phyloP scores from a whole-genome alignment of 768 basidiomycete species.

The Trametes meyenii region DNA sequence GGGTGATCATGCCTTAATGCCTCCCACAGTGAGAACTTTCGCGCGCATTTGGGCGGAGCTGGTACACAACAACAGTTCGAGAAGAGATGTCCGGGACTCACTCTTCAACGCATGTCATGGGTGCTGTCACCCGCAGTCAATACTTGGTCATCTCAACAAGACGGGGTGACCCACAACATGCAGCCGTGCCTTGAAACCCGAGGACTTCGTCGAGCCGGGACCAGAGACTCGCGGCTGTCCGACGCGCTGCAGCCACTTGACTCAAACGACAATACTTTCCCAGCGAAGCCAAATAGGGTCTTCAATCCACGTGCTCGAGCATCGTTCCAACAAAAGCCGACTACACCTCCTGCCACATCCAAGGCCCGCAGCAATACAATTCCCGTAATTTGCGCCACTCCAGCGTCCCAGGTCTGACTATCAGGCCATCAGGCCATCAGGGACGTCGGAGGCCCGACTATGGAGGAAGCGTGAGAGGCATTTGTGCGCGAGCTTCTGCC shows the following conservation, averaged over 20 bases:
- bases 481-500: not conserved
- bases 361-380: slow-evolving; percentile 18
- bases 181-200: not conserved
- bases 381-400: slow-evolving; percentile 3
- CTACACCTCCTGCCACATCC: not conserved
- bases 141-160: not conserved
- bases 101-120: slow-evolving; percentile 14
- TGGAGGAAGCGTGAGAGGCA: slow-evolving; percentile 12
- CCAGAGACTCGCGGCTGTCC: too few relatives aligned
- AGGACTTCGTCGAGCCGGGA: not conserved
- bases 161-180: not conserved
- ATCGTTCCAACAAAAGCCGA: not conserved
- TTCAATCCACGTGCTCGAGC: slow-evolving; percentile 16
- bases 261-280: not conserved
- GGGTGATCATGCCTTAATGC: not conserved
- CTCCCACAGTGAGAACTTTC: slow-evolving; percentile 23
- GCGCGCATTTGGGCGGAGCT: slow-evolving; percentile 16
- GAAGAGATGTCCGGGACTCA: not conserved
- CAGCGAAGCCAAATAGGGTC: not conserved
- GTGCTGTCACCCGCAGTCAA: slow-evolving; percentile 9
- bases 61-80: slow-evolving; percentile 1
- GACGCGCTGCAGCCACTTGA: too few relatives aligned
- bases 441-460: slow-evolving; percentile 19
- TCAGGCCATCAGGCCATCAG: slow-evolving; percentile 17
- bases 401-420: slow-evolving; percentile 3